Evolutionary conservation across 2,329 filamentous ascomycete genomes (phyloP), one percentile per base, ranked within the genome.

Genomic region (Verticillium isaacii): DNA sequence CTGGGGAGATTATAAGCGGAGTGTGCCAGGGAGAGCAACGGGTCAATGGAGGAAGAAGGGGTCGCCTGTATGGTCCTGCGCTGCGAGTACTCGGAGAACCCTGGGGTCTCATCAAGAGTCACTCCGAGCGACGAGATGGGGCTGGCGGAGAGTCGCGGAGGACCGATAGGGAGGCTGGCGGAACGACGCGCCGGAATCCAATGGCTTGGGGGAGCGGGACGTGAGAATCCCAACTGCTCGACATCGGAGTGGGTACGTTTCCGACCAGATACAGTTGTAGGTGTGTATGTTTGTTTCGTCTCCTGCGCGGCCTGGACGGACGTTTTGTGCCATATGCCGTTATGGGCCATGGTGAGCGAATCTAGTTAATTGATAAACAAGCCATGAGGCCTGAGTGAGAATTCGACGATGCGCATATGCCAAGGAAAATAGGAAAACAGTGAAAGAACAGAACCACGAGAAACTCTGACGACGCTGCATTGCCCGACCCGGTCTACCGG

Each of bases 21-120:
- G 71, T 92, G 85, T 5, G 81, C 80, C 34, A 93, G 78, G 15
- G 82, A 85, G 19, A 92, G 78, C 61, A 82, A 76, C 9, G 83
- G 80, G 66, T 89, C 84, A 32, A 73, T 64, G 14, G 77, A 75
- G 3, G 79, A 74, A 1, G 80, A 80, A 1, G 86, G 85, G 5
- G 85, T 88, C 11, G 83, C 78, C 52, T 78, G 75, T 57, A 86
- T 74, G 3, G 68, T 67, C 58, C 74, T 78, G 58, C 86, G 78
- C 68, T 89, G 87, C 0, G 85, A 82, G 68, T 86, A 86, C 63
- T 87, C 83, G 17, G 81, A 82, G 2, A 73, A 66, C 45, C 45
- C 45, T 14, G 9, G 45, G 2, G 68, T 68, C 9, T 67, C 55
- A 57, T 69, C 64, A 8, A 5, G 17, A 8, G n/a, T 19, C 8